These are phyloP conservation scores for Talaromyces amestolkiae DNA, from an alignment of 2,329 filamentous ascomycete species.

Conservation along the genomic window DNA sequence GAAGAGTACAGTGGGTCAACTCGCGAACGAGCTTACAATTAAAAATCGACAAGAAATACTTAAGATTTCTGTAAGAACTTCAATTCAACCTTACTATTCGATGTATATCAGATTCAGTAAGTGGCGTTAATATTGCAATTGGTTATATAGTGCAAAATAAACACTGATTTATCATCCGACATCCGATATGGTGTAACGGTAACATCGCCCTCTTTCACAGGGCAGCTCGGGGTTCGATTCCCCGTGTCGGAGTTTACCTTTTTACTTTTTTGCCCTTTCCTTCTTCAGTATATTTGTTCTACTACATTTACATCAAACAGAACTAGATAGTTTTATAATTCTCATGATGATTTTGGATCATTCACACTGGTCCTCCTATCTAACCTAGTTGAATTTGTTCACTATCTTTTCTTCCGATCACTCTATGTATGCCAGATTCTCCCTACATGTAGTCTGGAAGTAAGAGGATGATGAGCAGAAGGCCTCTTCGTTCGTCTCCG, in stretches of 20 bases:
- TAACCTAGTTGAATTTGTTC: too few relatives aligned
- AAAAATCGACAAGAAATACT: not conserved
- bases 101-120: not conserved
- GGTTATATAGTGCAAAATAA: not conserved
- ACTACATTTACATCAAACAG: too few relatives aligned
- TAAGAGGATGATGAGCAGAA: too few relatives aligned
- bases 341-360: too few relatives aligned
- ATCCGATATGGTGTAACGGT: constrained; percentile 16
- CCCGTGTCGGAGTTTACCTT: constrained; percentile 4
- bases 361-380: too few relatives aligned
- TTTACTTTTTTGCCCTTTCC: too few relatives aligned
- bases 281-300: too few relatives aligned
- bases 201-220: constrained; percentile 15
- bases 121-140: not conserved
- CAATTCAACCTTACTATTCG: not conserved
- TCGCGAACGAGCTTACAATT: not conserved
- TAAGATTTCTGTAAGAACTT: not conserved
- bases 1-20: not conserved
- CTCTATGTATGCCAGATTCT: too few relatives aligned
- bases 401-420: too few relatives aligned
- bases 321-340: too few relatives aligned
- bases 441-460: too few relatives aligned
- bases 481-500: too few relatives aligned
- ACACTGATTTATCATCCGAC: not conserved
- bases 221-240: constrained; percentile 17